phyloP scores from a whole-genome alignment of 2,329 filamentous ascomycete genomes.

The Rutstroemia sp. region DNA sequence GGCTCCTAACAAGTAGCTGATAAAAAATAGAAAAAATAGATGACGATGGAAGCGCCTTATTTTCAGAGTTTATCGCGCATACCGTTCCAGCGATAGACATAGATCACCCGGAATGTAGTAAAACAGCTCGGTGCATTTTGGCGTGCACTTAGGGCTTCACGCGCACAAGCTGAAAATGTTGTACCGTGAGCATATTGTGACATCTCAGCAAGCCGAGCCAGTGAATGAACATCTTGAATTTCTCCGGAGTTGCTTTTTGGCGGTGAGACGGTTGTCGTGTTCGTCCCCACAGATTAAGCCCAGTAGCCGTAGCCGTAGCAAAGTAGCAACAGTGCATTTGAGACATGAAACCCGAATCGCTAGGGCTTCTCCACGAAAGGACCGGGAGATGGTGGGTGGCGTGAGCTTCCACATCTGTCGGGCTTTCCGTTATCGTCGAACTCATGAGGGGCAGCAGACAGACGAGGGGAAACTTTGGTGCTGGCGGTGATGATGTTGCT shows the following conservation, averaged over 20 bases:
- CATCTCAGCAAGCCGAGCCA: neutral
- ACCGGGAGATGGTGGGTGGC: constrained; percentile 4
- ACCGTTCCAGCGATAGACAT: too few relatives aligned
- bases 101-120: neutral
- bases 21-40: too few relatives aligned
- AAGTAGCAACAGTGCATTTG: neutral
- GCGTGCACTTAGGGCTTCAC: neutral
- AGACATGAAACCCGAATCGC: neutral
- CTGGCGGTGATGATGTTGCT: neutral
- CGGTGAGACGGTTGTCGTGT: constrained; percentile 4
- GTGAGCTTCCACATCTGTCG: neutral
- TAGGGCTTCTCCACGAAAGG: constrained; percentile 6
- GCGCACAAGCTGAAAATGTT: neutral
- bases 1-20: too few relatives aligned
- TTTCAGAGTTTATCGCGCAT: too few relatives aligned
- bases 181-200: neutral
- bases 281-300: neutral
- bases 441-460: too few relatives aligned
- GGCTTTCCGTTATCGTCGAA: neutral
- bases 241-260: neutral
- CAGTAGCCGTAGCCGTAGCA: neutral
- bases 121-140: neutral
- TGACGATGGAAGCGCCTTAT: too few relatives aligned
- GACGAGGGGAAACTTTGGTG: too few relatives aligned
- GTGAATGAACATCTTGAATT: neutral